These are phyloP conservation scores for Graphilbum sp. DNA, from an alignment of 2,329 filamentous ascomycete genomes.

Conservation along the genomic window DNA sequence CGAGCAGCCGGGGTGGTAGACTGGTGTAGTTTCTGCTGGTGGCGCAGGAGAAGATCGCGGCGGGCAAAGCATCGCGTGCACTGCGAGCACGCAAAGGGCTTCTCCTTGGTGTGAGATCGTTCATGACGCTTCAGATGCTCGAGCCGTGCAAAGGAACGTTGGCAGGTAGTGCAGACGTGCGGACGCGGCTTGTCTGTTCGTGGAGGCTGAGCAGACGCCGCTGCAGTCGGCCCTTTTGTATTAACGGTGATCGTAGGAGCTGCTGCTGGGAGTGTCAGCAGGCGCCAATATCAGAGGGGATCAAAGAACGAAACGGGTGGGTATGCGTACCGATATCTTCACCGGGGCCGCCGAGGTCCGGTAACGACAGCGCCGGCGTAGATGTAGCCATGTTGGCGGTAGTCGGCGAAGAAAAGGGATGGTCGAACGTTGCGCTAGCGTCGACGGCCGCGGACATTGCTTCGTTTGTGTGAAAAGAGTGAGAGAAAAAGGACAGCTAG, in stretches of 20 bases:
- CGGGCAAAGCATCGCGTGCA: slow-evolving; percentile 90
- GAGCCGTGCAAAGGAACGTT: slow-evolving; percentile 80
- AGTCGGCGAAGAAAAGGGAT: background rate
- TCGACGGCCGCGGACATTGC: background rate
- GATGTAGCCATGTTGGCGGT: background rate
- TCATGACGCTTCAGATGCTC: slow-evolving; percentile 97
- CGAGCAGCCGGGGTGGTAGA: slow-evolving; percentile 75
- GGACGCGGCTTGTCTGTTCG: slow-evolving; percentile 97
- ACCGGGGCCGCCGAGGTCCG: slow-evolving; percentile 2
- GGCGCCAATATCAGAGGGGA: too few species aligned
- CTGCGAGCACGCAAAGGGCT: slow-evolving; percentile 94
- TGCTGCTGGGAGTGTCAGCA: too few species aligned
- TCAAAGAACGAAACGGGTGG: background rate
- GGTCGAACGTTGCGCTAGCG: background rate
- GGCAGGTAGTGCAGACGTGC: slow-evolving; percentile 83
- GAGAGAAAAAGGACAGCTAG: background rate
- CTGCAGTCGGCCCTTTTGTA: too few species aligned
- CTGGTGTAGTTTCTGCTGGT: slow-evolving; percentile 97
- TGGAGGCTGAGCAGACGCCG: slow-evolving; percentile 40
- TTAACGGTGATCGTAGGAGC: slow-evolving; percentile 36
- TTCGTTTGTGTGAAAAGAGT: background rate
- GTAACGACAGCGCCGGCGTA: background rate
- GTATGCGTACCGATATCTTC: slow-evolving; percentile 16
- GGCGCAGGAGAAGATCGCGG: slow-evolving; percentile 75
- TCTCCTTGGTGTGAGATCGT: slow-evolving; percentile 96